Base-by-base conservation (phyloP, 2,329 filamentous ascomycete genomes). In the Byssochlamys sp. region DNA sequence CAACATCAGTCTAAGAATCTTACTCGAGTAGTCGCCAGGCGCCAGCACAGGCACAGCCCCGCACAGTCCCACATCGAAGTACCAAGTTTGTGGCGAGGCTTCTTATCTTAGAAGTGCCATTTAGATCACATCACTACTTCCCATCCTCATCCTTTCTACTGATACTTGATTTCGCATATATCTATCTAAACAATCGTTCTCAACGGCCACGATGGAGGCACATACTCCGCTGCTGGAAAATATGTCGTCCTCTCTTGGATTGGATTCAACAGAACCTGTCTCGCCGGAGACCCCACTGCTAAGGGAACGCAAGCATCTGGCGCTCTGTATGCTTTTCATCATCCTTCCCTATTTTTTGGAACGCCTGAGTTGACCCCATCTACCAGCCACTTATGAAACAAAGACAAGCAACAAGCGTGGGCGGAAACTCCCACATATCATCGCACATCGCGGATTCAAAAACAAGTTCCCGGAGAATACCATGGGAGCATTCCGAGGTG, bases 391-490 rank as follows among this genome's bases (percentile, higher is more conserved):
- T 6, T 12, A 51, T 26, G 49, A 12, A 26, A 12, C 4, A 12
- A 26, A 2, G 49, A 14, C 10, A 14, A 27, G 24, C 24, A 26
- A 51, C 27, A 28, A 27, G 25, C 25, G 25, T n/a, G 49, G 49
- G 10, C 19, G 49, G n/a, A 45, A 45, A 14, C 35, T 61, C 19
- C 73, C 74, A 5, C 73, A 77, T 35, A 68, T 65, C 28, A 74
- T 77, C 57, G 71, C 74, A 28, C 76, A 78, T 61, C 69, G 76
- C 49, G 76, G 76, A 0, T 76, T 71, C 79, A 92, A 89, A 69
- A 84, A 85, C 0, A 80, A 80, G 55, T 89, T 81, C 63, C 90
- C 92, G 0, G 92, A 97, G 73, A 97, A 97, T 74, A 88, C 89
- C 1, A 84, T 96, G 80, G 81, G 79, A 14, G 88, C 89, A 6